Base-by-base conservation (phyloP, 192 early-diverging fungal genomes). In the Coemansia sp. region DNA sequence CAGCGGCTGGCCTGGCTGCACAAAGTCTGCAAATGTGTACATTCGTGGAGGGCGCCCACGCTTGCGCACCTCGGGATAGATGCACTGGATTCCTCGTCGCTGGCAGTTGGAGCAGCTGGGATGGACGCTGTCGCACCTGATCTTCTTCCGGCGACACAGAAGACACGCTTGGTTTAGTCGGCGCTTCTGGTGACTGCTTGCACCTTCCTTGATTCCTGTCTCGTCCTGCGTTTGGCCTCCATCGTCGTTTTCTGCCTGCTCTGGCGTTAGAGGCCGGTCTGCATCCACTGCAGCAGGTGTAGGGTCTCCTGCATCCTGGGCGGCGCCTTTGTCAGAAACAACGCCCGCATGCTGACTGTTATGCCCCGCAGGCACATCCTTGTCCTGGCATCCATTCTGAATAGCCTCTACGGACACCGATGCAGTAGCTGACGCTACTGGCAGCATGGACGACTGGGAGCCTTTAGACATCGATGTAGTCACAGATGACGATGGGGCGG, bases 1-100 rank as follows among this genome's bases (percentile, higher is more conserved):
- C 65, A 82, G 37, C 41, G 80, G 75, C 64, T 82, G 80, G 40
- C 76, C 80, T 0, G 80, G 72, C 42, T 64, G 48, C 5, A 69
- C 80, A 78, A 82, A 74, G 49, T 77, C 80, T 12, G 80, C 80
- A 66, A 82, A 82, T 54, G 80, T 82, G 64, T 82, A 82, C 65
- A 67, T 74, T n/a, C 80, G 74, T 12, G 76, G 76, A 45, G 80
- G 80, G 10, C 80, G 71, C 12, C 80, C 80, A 6, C 80, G 68
- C 63, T 78, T 77, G 60, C 76, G 71, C 15, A 78, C 71, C 52
- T 82, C 80, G 12, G 80, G 80, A 47, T 84, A 84, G 5, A 84
- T 77, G 61, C 82, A 84, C 48, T 71, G 71, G 55, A 84, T 80
- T 13, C 78, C 82, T 49, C 82, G 68, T 41, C 71, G 73, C 55